Evolutionary conservation across 2,329 filamentous ascomycete species (phyloP).

Genomic region (Bipolaris oryzae): DNA sequence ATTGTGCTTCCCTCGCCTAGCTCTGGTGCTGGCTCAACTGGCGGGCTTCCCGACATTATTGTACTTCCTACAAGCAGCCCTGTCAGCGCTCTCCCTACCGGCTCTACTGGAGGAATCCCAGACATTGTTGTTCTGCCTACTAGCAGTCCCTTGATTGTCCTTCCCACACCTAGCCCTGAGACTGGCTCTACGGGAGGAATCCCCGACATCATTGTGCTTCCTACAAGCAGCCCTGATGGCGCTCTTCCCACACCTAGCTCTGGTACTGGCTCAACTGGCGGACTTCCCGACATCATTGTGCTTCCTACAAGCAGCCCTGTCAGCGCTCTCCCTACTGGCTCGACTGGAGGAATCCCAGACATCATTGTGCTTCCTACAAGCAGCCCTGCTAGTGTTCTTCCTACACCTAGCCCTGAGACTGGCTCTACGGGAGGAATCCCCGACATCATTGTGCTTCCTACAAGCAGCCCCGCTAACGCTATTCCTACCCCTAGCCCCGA

Average conservation of each 20-base stretch:
- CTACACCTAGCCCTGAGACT: constrained; percentile 17
- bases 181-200: too few species aligned
- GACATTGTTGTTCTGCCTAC: too few species aligned
- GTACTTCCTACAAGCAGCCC: constrained; percentile 12
- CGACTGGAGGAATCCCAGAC: constrained; percentile 31
- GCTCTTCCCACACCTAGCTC: constrained; percentile 18
- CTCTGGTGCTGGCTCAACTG: constrained; percentile 27
- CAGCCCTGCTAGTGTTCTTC: constrained; percentile 4
- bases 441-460: constrained; percentile 30
- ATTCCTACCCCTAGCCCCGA: constrained; percentile 18
- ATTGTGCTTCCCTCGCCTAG: constrained; percentile 16
- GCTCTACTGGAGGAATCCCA: too few species aligned
- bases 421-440: constrained; percentile 36
- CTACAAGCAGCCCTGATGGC: too few species aligned
- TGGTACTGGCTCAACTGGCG: constrained; percentile 29
- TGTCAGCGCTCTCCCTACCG: constrained; percentile 17
- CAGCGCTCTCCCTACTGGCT: constrained; percentile 21
- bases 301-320: constrained; percentile 2
- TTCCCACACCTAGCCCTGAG: too few species aligned
- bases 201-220: too few species aligned
- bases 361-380: constrained; percentile 17
- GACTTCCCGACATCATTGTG: constrained; percentile 26
- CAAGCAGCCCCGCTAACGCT: constrained; percentile 1
- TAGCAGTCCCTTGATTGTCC: too few species aligned
- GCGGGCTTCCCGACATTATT: constrained; percentile 27